Conservation (phyloP, 1,139 yeast species). For the Maudiozyma humilis region DNA sequence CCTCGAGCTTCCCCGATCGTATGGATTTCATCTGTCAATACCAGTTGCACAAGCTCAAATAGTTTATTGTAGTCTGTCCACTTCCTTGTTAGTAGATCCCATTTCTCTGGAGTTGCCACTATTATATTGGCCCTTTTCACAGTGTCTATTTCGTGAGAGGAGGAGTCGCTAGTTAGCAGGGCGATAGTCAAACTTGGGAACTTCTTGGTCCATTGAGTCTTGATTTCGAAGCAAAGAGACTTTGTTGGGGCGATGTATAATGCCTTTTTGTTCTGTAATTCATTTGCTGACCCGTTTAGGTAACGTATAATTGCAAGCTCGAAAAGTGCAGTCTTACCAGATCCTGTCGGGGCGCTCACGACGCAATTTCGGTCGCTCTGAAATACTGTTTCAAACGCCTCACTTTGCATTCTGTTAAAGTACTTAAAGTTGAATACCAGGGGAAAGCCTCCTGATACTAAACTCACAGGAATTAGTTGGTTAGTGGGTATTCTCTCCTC, state of each 20-base stretch:
- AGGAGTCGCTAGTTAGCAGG: conserved; percentile 43
- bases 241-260: conserved; percentile 50
- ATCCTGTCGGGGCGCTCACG: conserved; percentile 48
- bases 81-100: conserved; percentile 46
- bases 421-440: conserved; percentile 33
- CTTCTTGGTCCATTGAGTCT: conserved; percentile 38
- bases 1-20: conserved; percentile 43
- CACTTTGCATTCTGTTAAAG: conserved; percentile 46
- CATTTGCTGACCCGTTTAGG: conserved; percentile 20
- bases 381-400: conserved; percentile 35
- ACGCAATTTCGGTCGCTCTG: conserved; percentile 37
- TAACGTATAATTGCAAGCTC: conserved; percentile 43
- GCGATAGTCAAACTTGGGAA: conserved; percentile 40
- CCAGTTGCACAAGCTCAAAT: conserved; percentile 35
- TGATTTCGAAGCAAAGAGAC: conserved; percentile 41
- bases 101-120: conserved; percentile 51
- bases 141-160: conserved; percentile 35
- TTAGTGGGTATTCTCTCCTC: not conserved
- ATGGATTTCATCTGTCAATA: conserved; percentile 47
- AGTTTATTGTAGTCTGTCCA: conserved; percentile 39
- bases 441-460: conserved; percentile 29
- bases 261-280: conserved; percentile 30
- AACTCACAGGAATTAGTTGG: conserved; percentile 1
- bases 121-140: conserved; percentile 40
- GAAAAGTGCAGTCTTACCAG: conserved; percentile 49